Evolutionary conservation across 2,329 filamentous ascomycete genomes (phyloP).

Genomic region (Rutstroemia sp.): DNA sequence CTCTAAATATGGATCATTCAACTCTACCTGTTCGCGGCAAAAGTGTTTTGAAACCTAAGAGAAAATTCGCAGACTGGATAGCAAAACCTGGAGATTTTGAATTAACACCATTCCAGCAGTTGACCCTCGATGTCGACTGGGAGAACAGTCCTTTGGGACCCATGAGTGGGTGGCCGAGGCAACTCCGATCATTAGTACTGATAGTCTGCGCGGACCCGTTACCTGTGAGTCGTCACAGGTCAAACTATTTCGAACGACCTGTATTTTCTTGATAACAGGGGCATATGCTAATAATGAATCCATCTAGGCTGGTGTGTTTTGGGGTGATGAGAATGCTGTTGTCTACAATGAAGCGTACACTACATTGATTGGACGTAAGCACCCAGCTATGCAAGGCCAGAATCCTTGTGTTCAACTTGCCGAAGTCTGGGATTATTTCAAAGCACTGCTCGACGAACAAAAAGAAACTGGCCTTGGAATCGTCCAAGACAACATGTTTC

Average conservation of each 20-base stretch:
- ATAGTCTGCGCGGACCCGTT: conserved; percentile 71
- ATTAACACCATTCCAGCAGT: conserved; percentile 21
- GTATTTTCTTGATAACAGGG: too few species aligned
- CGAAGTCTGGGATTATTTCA: conserved; percentile 68
- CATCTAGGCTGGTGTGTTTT: conserved; percentile 57
- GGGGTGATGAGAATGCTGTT: conserved; percentile 57
- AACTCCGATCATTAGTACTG: conserved; percentile 70
- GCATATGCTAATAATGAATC: too few species aligned
- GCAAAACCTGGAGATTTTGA: conserved; percentile 11
- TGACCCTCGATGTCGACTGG: conserved; percentile 53
- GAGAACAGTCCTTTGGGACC: conserved; percentile 63
- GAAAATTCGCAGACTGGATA: conserved; percentile 20
- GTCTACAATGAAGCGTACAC: conserved; percentile 69
- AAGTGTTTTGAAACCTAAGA: too few species aligned
- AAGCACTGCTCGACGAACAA: conserved; percentile 60
- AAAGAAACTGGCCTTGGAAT: conserved; percentile 66
- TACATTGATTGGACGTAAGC: conserved; percentile 65
- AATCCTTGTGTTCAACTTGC: conserved; percentile 59
- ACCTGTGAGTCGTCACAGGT: conserved; percentile 31
- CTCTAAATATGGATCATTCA: too few species aligned
- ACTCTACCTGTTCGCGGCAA: too few species aligned
- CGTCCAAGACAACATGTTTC: conserved; percentile 75
- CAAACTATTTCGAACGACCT: background rate
- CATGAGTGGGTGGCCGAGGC: conserved; percentile 58
- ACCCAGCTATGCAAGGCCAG: conserved; percentile 54